Conservation (phyloP, 345 rosid species). For the Anacardium occidentale region DNA sequence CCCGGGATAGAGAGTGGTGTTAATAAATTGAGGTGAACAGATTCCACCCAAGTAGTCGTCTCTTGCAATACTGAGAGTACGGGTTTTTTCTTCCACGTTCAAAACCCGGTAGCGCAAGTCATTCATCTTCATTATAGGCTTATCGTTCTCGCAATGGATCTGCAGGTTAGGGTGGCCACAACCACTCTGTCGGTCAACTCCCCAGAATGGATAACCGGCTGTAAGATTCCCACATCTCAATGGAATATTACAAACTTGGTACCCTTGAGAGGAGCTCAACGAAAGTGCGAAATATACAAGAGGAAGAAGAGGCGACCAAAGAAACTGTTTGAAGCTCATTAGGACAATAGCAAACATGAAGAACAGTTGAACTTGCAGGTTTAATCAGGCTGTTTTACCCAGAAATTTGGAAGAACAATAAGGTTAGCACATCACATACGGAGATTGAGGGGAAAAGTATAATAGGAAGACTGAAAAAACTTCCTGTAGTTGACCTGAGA, state of each 20-base stretch:
- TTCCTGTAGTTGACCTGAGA: too few relatives aligned
- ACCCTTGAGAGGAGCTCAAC: background rate
- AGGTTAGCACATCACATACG: too few relatives aligned
- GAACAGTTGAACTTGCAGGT: too few relatives aligned
- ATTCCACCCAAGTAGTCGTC: slow-evolving; percentile 19
- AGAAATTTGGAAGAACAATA: too few relatives aligned
- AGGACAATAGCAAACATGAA: background rate
- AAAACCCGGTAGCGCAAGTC: slow-evolving; percentile 18
- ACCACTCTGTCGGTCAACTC: background rate
- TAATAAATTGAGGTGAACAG: slow-evolving; percentile 19
- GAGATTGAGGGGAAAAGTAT: too few relatives aligned
- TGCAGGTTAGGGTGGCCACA: slow-evolving; percentile 33
- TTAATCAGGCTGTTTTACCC: too few relatives aligned
- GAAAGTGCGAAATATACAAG: background rate
- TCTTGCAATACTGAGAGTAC: slow-evolving; percentile 10
- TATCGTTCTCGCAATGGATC: slow-evolving; percentile 20
- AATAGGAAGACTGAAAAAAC: too few relatives aligned
- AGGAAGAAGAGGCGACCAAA: background rate
- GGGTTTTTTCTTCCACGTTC: background rate
- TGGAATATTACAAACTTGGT: background rate
- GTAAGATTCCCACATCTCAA: background rate
- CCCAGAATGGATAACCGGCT: background rate
- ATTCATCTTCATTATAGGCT: background rate
- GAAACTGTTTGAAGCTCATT: background rate
- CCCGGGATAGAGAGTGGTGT: slow-evolving; percentile 23